These are phyloP conservation scores for Anthracocystis setariae DNA, from an alignment of 1,284 basidiomycete species.

Conservation along the genomic window DNA sequence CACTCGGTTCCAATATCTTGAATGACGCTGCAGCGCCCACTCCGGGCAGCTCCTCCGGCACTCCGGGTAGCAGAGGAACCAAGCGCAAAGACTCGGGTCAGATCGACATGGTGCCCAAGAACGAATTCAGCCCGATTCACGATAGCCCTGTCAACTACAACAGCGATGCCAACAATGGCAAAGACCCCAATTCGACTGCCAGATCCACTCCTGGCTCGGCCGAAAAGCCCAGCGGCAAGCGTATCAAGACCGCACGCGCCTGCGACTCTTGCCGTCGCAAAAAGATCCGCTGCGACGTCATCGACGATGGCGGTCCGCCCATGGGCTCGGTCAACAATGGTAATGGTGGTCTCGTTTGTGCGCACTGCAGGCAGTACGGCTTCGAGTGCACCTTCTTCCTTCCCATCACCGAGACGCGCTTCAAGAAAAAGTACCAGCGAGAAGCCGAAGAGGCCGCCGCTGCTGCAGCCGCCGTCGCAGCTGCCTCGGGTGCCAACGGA, in stretches of 20 bases:
- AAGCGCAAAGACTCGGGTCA: slow-evolving; percentile 39
- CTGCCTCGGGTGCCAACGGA: slow-evolving; percentile 27
- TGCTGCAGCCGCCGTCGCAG: slow-evolving; percentile 48
- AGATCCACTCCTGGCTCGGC: slow-evolving; percentile 21
- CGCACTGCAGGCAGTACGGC: slow-evolving; percentile 58
- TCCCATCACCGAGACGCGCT: slow-evolving; percentile 95
- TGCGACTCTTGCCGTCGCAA: slow-evolving; percentile 91
- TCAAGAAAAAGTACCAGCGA: slow-evolving; percentile 86
- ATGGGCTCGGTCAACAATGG: slow-evolving; percentile 53
- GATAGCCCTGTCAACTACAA: slow-evolving; percentile 29
- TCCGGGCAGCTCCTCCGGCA: slow-evolving; percentile 33
- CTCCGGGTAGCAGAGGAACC: slow-evolving; percentile 29
- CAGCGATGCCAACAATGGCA: slow-evolving; percentile 18
- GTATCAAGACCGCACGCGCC: slow-evolving; percentile 87
- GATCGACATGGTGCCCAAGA: slow-evolving; percentile 23
- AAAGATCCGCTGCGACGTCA: slow-evolving; percentile 79
- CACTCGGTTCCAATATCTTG: not conserved
- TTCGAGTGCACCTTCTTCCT: slow-evolving; percentile 78
- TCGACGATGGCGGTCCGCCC: slow-evolving; percentile 62
- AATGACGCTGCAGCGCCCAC: slow-evolving; percentile 15
- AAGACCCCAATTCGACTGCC: slow-evolving; percentile 14
- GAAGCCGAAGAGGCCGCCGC: slow-evolving; percentile 75
- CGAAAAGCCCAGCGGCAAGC: slow-evolving; percentile 71
- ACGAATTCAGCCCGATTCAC: slow-evolving; percentile 26
- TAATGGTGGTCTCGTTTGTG: slow-evolving; percentile 54